A percentile compares a stretch with the other conserved stretches of the same genome.
These are phyloP conservation scores for Sambucus nigra DNA, from an alignment of 129 eudicot genomes.

Conservation along the genomic window DNA sequence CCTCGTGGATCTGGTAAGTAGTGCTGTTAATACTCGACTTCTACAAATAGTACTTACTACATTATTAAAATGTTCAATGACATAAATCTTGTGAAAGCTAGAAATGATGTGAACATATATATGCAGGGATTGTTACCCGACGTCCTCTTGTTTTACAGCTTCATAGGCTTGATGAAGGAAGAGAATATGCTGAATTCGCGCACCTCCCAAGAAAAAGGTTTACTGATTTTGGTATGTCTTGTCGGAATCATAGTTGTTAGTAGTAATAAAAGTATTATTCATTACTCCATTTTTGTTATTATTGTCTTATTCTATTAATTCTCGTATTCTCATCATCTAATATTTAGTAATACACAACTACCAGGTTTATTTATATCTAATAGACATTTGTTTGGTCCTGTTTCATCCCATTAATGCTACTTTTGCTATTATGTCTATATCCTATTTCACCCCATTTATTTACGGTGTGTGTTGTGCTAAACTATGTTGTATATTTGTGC, in stretches of 20 bases:
- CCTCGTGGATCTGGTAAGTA: constrained; percentile 95
- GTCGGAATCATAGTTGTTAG: no score
- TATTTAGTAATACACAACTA: no score
- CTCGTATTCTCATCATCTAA: no score
- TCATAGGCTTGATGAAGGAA: constrained; percentile 66
- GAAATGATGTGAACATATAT: constrained; percentile 3
- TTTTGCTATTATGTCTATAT: not conserved
- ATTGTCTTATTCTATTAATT: no score
- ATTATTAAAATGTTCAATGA: not conserved
- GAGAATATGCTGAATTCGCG: constrained; percentile 90
- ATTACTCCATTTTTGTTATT: no score
- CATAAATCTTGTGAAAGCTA: not conserved
- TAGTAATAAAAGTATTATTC: no score
- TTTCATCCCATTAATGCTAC: not conserved
- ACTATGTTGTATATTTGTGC: constrained; percentile 20
- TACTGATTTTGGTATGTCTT: constrained; percentile 71
- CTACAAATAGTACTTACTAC: not conserved
- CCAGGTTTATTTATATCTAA: no score
- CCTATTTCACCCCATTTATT: not conserved
- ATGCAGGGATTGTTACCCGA: constrained; percentile 94
- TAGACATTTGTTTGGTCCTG: no score
- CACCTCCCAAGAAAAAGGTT: constrained; percentile 70
- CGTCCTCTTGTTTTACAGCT: constrained; percentile 98
- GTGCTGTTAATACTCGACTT: not conserved
- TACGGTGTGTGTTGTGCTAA: no score